Conservation (phyloP, 2,329 filamentous ascomycete genomes). For the Acephala macrosclerotiorum region DNA sequence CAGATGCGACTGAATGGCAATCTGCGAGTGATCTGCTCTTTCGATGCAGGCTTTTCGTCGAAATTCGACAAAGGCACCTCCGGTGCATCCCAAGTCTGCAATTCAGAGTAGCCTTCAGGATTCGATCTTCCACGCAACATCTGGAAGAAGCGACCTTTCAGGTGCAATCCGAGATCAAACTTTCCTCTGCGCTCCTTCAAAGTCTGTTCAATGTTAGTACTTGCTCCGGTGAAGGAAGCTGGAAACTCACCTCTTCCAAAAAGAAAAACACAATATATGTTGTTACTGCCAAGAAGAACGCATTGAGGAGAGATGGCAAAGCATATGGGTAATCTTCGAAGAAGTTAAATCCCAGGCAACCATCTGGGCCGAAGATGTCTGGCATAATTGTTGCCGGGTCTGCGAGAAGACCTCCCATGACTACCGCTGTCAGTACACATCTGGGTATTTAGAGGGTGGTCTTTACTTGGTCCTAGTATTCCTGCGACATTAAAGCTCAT, state of each 20-base stretch:
- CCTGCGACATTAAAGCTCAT: constrained; percentile 72
- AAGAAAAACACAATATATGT: constrained; percentile 44
- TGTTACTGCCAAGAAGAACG: constrained; percentile 41
- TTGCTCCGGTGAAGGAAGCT: not conserved
- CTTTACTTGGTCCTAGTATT: constrained; percentile 62
- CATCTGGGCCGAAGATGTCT: constrained; percentile 42
- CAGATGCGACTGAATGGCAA: constrained; percentile 32
- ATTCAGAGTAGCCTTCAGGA: constrained; percentile 29
- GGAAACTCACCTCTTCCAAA: constrained; percentile 35
- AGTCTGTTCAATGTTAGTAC: constrained; percentile 30
- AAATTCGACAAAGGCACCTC: not conserved
- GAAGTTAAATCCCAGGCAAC: constrained; percentile 46
- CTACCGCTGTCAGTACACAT: constrained; percentile 22
- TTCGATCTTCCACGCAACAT: constrained; percentile 9
- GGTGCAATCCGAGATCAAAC: constrained; percentile 31
- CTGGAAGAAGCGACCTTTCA: constrained; percentile 13
- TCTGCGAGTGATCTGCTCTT: constrained; percentile 14
- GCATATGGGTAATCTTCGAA: constrained; percentile 50
- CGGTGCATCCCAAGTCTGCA: constrained; percentile 15
- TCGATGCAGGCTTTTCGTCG: not conserved
- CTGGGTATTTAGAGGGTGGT: not conserved
- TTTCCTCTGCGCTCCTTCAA: constrained; percentile 41
- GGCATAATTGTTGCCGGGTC: constrained; percentile 49
- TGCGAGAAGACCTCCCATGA: constrained; percentile 51
- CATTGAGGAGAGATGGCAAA: constrained; percentile 49